These are phyloP conservation scores for Phytophthora parvispora DNA, from an alignment of 352 stramenopile genomes.

Conservation along the genomic window DNA sequence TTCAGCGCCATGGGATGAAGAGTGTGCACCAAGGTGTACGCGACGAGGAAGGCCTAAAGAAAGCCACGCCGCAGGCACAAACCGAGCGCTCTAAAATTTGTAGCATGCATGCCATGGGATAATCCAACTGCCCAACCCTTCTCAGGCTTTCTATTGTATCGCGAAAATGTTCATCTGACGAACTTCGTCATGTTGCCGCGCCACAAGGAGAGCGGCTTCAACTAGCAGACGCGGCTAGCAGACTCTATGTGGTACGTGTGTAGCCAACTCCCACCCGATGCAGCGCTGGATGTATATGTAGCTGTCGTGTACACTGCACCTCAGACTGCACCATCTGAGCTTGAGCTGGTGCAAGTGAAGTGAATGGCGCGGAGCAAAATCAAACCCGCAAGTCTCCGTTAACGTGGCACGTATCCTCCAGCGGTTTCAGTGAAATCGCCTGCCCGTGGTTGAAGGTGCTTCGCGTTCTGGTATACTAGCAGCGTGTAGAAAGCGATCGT, in stretches of 20 bases:
- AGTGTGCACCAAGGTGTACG: neutral
- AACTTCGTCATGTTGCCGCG: neutral
- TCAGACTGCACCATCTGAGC: conserved; percentile 3
- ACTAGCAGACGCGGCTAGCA: neutral
- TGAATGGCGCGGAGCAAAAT: neutral
- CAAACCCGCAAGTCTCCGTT: conserved; percentile 16
- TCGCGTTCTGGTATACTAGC: neutral
- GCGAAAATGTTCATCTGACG: neutral
- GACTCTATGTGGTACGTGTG: neutral
- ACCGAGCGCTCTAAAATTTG: neutral
- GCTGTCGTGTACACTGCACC: neutral
- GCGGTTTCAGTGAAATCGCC: conserved; percentile 6
- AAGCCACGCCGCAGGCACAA: neutral
- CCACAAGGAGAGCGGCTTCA: neutral
- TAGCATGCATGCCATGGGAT: neutral
- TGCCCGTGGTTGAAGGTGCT: conserved; percentile 15
- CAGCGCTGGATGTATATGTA: conserved; percentile 9
- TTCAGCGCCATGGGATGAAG: neutral
- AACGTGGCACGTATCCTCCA: conserved; percentile 8
- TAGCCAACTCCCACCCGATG: neutral
- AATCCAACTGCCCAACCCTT: neutral
- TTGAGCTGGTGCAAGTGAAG: neutral
- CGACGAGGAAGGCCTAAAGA: neutral
- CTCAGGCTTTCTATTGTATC: neutral
- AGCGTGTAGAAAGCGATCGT: conserved; percentile 1